These are phyloP conservation scores for Hanseniaspora gamundiae DNA, from an alignment of 1,139 yeast genomes.

Conservation along the genomic window DNA sequence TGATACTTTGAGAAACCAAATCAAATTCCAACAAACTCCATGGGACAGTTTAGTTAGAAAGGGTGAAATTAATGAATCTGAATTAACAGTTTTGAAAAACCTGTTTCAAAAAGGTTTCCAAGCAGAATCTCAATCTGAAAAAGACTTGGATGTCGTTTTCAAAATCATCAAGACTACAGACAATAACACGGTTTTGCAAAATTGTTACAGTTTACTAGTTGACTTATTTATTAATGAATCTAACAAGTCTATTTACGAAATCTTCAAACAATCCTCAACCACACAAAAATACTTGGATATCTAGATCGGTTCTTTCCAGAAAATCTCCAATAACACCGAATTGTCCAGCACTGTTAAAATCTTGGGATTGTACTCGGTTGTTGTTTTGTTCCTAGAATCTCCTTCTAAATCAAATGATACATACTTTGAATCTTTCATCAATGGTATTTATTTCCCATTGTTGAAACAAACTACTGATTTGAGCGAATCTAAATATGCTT, in stretches of 20 bases:
- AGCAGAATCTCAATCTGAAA: neutral
- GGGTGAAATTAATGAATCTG: neutral
- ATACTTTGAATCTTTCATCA: neutral
- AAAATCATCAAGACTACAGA: neutral
- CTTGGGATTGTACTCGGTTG: neutral
- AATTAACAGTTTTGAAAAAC: neutral
- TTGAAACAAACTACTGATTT: constrained; percentile 7
- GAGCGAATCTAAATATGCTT: constrained; percentile 12
- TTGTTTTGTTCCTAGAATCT: constrained; percentile 9
- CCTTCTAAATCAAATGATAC: neutral
- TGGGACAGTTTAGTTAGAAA: neutral
- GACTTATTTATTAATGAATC: neutral
- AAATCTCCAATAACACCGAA: neutral
- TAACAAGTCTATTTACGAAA: neutral
- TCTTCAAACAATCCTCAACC: neutral
- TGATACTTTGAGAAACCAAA: neutral
- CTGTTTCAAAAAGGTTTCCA: neutral
- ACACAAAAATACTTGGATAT: neutral
- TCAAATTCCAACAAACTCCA: constrained; percentile 1
- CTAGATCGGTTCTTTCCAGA: neutral
- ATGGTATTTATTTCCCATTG: neutral
- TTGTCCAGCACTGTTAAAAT: neutral
- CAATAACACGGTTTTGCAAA: neutral
- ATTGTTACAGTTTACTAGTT: neutral
- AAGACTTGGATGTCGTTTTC: neutral